A percentile compares a stretch with the other conserved stretches of the same genome.
Conservation (phyloP, 805 yeast genomes). For the Candida odintsovae region DNA sequence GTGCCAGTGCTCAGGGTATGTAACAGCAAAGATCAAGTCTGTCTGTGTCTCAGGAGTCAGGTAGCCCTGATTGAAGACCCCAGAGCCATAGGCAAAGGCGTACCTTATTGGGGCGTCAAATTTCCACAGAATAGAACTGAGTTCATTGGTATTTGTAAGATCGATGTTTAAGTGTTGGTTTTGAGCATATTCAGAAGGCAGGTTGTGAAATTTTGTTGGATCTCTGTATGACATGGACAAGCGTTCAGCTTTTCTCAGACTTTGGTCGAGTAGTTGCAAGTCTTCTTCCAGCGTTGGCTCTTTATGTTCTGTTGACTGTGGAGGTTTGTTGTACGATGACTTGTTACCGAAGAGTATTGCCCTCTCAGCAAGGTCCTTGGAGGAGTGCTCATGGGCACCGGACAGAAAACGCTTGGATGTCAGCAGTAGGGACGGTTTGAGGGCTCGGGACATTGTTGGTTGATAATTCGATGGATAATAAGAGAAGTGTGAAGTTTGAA, state of each 20-base stretch:
- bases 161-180: conserved; percentile 52
- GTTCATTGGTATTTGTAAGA: conserved; percentile 32
- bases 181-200: conserved; percentile 53
- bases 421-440: not conserved
- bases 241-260: conserved; percentile 21
- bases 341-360: conserved; percentile 15
- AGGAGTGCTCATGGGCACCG: conserved; percentile 15
- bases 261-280: conserved; percentile 18
- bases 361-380: conserved; percentile 20
- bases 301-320: not conserved
- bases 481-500: not conserved
- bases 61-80: conserved; percentile 78
- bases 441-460: not conserved
- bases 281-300: conserved; percentile 7
- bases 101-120: conserved; percentile 70
- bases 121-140: conserved; percentile 44
- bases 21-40: conserved; percentile 80
- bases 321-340: not conserved
- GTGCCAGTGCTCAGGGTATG: conserved; percentile 74
- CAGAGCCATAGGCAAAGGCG: conserved; percentile 93
- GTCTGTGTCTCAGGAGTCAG: conserved; percentile 55
- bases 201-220: conserved; percentile 15
- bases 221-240: conserved; percentile 15
- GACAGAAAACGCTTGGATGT: conserved; percentile 12
- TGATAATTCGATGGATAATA: not conserved